Percentiles rank a stretch among this genome's conserved stretches.
Conservation (phyloP, 73 alveolate genomes). For the Paramecium tetraurelia region DNA sequence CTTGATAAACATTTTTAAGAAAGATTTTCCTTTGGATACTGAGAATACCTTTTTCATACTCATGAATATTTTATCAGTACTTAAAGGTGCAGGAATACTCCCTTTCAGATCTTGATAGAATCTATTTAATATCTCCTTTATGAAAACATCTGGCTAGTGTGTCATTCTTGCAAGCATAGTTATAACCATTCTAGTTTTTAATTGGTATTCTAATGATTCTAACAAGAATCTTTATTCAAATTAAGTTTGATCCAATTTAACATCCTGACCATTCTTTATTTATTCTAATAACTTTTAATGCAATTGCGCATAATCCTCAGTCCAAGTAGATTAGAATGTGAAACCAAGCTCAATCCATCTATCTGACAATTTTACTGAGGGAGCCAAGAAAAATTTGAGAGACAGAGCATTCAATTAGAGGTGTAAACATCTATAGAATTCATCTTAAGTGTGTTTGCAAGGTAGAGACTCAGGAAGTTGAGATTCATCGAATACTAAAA, state of each 20-base stretch:
- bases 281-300: not conserved
- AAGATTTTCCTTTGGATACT: not conserved
- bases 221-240: not conserved
- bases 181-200: slow-evolving; percentile 22
- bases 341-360: slow-evolving; percentile 39
- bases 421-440: not conserved
- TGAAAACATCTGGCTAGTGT: slow-evolving; percentile 1
- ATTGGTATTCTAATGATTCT: slow-evolving; percentile 25
- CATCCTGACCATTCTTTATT: slow-evolving; percentile 13
- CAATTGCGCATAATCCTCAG: not conserved
- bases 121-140: slow-evolving; percentile 22
- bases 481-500: slow-evolving; percentile 17
- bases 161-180: not conserved
- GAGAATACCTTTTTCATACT: slow-evolving; percentile 1
- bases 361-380: not conserved
- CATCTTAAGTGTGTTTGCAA: not conserved
- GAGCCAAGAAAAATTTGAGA: not conserved
- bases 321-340: not conserved
- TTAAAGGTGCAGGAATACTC: slow-evolving; percentile 15
- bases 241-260: not conserved
- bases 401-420: not conserved
- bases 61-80: not conserved
- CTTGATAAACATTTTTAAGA: not conserved
- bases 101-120: slow-evolving; percentile 29
- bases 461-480: not conserved